Base-by-base conservation (phyloP, 805 yeast species). In the Candida oleophila region DNA sequence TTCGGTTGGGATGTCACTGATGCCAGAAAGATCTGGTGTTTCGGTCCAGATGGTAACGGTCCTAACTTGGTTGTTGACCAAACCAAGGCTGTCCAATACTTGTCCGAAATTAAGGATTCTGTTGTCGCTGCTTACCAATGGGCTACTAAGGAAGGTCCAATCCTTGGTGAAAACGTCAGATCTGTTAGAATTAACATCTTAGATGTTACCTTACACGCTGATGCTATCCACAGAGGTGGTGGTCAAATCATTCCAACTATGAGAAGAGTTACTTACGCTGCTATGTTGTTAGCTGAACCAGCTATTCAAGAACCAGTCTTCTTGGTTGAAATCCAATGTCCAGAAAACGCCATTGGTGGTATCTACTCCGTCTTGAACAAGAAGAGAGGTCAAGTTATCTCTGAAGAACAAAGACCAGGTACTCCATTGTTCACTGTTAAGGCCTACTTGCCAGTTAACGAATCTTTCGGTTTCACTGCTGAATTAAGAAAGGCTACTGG, bases 161-260 rank as follows among this genome's bases (percentile, higher is more conserved):
- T 92, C 74, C 81, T 94, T 70, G 96, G 96, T 82, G 98, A 94
- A 84, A 80, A 78, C 76, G 78, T 90, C 81, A 90, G 99, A 84
- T 88, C 96, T 67, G 82, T 90, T 68, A 90, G 98, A 82, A 80
- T 89, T 77, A 92, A 92, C 96, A 87, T 92, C 71, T 83, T 92
- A 81, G 99, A 92, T 85, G 99, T 92, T 71, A 91, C 97, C 64
- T 83, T 92, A 77, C 99, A 92, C 80, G 96, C 98, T 73, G 99
- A 92, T 88, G 97, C 99, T 78, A 92, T 92, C 80, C 99, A 92
- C 88, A 91, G 99, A 88, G 98, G 98, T 85, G 97, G 96, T 81
- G 99, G 98, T 80, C 99, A 92, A 83, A 85, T 92, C 76, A 90
- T 94, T 80, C 97, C 98, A 80, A 92, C 99, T 77, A 92, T 94